Percentiles rank a stretch among this genome's conserved stretches.
Conservation (phyloP, 106 monocot genomes). For the Dendrobium nobile region DNA sequence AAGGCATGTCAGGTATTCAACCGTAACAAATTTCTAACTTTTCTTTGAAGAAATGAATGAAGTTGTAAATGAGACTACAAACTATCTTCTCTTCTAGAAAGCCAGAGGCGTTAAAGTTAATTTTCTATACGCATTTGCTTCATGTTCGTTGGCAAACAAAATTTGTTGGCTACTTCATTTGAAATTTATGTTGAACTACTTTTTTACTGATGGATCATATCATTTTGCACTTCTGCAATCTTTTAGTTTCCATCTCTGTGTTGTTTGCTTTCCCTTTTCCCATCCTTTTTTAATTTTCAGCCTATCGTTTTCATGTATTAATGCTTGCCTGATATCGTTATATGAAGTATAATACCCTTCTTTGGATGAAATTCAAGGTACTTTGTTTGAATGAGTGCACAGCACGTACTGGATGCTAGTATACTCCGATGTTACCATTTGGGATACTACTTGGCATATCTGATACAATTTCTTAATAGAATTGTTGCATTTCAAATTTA, state of each 20-base stretch:
- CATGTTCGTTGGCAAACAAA: background rate
- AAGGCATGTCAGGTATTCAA: constrained; percentile 83
- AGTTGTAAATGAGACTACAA: background rate
- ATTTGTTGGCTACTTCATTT: background rate
- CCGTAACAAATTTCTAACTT: background rate
- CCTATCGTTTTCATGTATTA: background rate
- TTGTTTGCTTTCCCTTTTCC: no score
- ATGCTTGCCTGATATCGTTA: background rate
- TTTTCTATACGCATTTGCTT: background rate
- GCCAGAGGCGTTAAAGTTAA: background rate
- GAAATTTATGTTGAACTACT: background rate
- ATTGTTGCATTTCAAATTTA: no score
- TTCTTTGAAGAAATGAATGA: background rate
- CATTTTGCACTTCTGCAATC: background rate
- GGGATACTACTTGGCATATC: no score
- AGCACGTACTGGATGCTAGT: background rate
- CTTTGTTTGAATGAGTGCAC: background rate
- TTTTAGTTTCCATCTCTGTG: background rate
- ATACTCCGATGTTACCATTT: background rate
- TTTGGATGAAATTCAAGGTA: background rate
- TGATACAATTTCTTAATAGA: no score
- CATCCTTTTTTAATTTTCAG: background rate
- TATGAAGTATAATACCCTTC: background rate
- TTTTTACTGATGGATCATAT: background rate
- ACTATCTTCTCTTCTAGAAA: background rate